Percentiles rank a stretch among this genome's conserved stretches.
These are phyloP conservation scores for Hanseniaspora thailandica DNA, from an alignment of 805 yeast genomes.

Conservation along the genomic window DNA sequence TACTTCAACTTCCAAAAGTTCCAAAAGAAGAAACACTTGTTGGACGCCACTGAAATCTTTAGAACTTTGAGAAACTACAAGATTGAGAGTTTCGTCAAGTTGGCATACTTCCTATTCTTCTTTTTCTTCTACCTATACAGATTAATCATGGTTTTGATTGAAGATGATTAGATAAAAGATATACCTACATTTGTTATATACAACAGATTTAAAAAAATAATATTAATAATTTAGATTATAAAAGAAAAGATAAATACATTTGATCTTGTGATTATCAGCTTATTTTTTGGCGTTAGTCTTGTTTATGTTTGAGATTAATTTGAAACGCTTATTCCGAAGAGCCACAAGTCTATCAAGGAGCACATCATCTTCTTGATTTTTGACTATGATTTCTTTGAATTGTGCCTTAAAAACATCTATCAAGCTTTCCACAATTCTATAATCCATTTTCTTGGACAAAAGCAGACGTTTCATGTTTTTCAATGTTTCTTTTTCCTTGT, in stretches of 20 bases:
- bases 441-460: slow-evolving; percentile 8
- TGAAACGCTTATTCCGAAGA: background rate
- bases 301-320: background rate
- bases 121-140: slow-evolving; percentile 93
- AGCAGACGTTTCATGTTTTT: slow-evolving; percentile 1
- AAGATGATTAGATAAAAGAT: slow-evolving; percentile 38
- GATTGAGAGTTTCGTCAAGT: slow-evolving; percentile 79
- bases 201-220: background rate
- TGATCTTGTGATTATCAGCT: background rate
- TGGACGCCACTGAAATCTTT: slow-evolving; percentile 96
- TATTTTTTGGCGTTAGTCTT: background rate
- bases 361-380: slow-evolving; percentile 12
- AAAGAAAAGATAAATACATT: too few species aligned
- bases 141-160: slow-evolving; percentile 87
- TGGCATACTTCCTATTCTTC: slow-evolving; percentile 81
- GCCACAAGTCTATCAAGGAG: slow-evolving; percentile 1
- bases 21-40: slow-evolving; percentile 64
- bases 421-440: slow-evolving; percentile 1
- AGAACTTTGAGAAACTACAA: slow-evolving; percentile 87
- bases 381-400: background rate
- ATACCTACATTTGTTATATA: background rate
- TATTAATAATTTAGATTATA: too few species aligned
- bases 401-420: background rate
- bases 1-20: slow-evolving; percentile 77
- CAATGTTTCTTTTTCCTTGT: background rate